Base-by-base conservation (phyloP, 1,284 basidiomycete genomes). In the Vanrija pseudolonga region DNA sequence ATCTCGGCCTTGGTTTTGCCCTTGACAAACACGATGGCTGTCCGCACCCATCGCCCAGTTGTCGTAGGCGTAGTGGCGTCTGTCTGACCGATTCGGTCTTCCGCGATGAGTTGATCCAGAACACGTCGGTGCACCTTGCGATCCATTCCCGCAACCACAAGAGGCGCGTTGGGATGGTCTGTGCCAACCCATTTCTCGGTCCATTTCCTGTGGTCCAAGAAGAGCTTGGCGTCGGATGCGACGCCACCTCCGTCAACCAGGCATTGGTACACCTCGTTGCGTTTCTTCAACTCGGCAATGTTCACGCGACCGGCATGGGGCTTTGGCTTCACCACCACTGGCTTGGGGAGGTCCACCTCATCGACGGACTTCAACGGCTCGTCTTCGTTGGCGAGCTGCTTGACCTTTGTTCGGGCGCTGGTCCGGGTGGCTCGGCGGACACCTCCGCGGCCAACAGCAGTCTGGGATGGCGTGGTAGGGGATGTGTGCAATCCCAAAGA, bases 121-220 rank as follows among this genome's bases (percentile, higher is more conserved):
- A 55, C 59, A 14, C 57, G 58, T 40, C 55, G 62, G 52, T 66
- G 65, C 23, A 66, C 59, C 19, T 55, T 56, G 26, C 71, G 63
- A 46, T 74, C 72, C 71, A 74, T 72, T 19, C 47, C 57, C n/a
- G 62, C 56, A 7, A 49, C 60, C 5, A 51, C 48, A 6, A 54
- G 28, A 17, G 72, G 72, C 1, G 72, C 69, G 47, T 61, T 46
- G 3, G 68, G 67, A 43, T 62, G 61, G 39, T 68, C 64, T 1
- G 68, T 69, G 2, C 72, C 72, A 3, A 68, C 71, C 18, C 61
- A 59, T 19, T 62, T 57, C 43, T 59, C 46, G 2, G 65, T 48
- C 72, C 72, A 74, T 2, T 54, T 53, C 14, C 51, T 53, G 48
- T 70, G 66, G 36, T 62, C 63, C 18, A 55, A 26, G 37, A 54